Evolutionary conservation across 306 rosid species (phyloP).

Genomic region (Vicia faba): DNA sequence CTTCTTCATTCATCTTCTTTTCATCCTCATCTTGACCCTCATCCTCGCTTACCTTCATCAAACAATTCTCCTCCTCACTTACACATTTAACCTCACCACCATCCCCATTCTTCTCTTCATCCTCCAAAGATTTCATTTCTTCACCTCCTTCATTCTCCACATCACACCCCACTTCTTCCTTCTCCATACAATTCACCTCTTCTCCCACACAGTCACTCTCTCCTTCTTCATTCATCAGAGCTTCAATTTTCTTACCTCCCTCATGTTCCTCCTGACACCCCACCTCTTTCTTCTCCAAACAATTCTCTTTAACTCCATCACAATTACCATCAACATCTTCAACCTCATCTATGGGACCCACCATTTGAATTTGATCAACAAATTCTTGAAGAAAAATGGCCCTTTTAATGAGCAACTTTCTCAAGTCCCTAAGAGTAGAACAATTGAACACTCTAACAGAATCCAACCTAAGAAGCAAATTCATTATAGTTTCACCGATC

Average conservation of each 20-base stretch:
- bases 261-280: neutral
- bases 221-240: neutral
- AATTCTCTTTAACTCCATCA: neutral
- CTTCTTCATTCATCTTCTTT: conserved; percentile 4
- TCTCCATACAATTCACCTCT: neutral
- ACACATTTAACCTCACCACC: conserved; percentile 12
- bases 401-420: conserved; percentile 59
- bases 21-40: neutral
- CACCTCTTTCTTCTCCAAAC: neutral
- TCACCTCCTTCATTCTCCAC: neutral
- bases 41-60: conserved; percentile 28
- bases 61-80: conserved; percentile 6
- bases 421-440: conserved; percentile 57
- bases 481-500: conserved; percentile 65
- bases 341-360: neutral
- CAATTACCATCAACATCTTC: neutral
- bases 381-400: conserved; percentile 68
- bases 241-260: neutral
- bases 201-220: neutral
- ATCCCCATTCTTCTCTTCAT: neutral
- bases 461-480: conserved; percentile 62
- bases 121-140: conserved; percentile 2
- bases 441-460: conserved; percentile 53
- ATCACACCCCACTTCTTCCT: neutral
- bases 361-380: conserved; percentile 48